Evolutionary conservation across 2,329 filamentous ascomycete genomes (phyloP).

Genomic region (Juglanconis sp.): DNA sequence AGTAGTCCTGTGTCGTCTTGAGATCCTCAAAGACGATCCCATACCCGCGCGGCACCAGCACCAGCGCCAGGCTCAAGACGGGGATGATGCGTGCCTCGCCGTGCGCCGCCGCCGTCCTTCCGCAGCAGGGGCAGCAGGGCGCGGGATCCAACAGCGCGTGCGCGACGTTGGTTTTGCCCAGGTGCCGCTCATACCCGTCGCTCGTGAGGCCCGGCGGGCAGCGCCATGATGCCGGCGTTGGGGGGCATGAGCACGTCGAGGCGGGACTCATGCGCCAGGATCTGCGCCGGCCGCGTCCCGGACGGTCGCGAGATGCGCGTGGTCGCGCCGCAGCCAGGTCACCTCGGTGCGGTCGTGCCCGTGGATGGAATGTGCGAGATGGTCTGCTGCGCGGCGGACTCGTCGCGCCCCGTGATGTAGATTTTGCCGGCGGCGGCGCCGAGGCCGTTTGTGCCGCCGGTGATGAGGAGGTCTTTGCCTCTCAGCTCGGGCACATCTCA

Average conservation of each 20-base stretch:
- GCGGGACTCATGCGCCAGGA: conserved; percentile 26
- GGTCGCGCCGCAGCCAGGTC: conserved; percentile 27
- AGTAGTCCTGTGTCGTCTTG: conserved; percentile 22
- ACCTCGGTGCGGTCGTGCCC: conserved; percentile 25
- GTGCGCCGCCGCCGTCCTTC: conserved; percentile 23
- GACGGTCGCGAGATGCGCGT: conserved; percentile 29
- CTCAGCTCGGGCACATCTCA: conserved; percentile 31
- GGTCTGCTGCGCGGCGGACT: conserved; percentile 34
- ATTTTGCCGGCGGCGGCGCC: conserved; percentile 17
- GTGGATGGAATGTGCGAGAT: conserved; percentile 31
- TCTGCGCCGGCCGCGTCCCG: conserved; percentile 27
- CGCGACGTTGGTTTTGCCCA: conserved; percentile 46
- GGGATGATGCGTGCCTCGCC: conserved; percentile 11
- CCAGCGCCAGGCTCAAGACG: conserved; percentile 5
- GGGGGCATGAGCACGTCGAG: conserved; percentile 42
- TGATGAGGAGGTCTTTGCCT: conserved; percentile 36
- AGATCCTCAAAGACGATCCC: conserved; percentile 25
- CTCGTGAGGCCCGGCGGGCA: conserved; percentile 32
- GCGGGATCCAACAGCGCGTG: conserved; percentile 37
- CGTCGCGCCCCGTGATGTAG: conserved; percentile 36
- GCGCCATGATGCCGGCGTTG: conserved; percentile 44
- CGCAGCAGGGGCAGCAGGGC: conserved; percentile 21
- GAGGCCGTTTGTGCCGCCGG: conserved; percentile 28
- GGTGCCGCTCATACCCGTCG: conserved; percentile 47
- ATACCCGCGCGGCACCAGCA: not conserved